Conservation (phyloP, 768 basidiomycete genomes). For the Pholiota molesta region DNA sequence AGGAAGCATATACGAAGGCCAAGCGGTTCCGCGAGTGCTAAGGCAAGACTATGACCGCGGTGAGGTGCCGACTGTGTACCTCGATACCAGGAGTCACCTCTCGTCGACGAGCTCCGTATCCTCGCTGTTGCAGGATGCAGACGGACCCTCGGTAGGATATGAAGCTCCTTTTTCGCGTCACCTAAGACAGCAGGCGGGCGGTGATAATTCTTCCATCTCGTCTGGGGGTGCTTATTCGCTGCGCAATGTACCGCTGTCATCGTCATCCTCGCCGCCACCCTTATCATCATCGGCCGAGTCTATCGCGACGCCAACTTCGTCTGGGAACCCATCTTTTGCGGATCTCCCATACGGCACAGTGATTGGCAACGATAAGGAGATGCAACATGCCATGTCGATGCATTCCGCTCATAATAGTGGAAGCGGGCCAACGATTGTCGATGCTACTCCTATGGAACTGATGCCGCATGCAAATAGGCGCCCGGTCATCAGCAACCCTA, state of each 20-base stretch:
- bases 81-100: conserved; percentile 35
- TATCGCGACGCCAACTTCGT: conserved; percentile 55
- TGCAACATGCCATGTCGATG: conserved; percentile 5
- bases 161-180: conserved; percentile 2
- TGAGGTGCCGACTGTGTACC: conserved; percentile 40
- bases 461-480: conserved; percentile 23
- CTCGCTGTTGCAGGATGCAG: conserved; percentile 19
- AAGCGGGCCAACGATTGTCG: conserved; percentile 22
- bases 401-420: conserved; percentile 9
- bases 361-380: conserved; percentile 17
- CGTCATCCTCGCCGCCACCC: conserved; percentile 43
- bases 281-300: conserved; percentile 66
- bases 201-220: conserved; percentile 32
- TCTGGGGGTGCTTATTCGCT: conserved; percentile 25
- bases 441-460: conserved; percentile 18
- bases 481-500: conserved; percentile 32
- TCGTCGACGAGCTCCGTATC: conserved; percentile 33
- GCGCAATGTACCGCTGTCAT: conserved; percentile 9
- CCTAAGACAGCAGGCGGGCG: not conserved
- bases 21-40: conserved; percentile 4
- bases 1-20: conserved; percentile 4
- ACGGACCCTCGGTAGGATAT: not conserved
- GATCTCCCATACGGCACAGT: conserved; percentile 36
- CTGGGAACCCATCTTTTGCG: conserved; percentile 46
- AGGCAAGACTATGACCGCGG: conserved; percentile 23